Evolutionary conservation across 2,329 filamentous ascomycete species (phyloP).

Genomic region (Sphaerostilbella broomeana): DNA sequence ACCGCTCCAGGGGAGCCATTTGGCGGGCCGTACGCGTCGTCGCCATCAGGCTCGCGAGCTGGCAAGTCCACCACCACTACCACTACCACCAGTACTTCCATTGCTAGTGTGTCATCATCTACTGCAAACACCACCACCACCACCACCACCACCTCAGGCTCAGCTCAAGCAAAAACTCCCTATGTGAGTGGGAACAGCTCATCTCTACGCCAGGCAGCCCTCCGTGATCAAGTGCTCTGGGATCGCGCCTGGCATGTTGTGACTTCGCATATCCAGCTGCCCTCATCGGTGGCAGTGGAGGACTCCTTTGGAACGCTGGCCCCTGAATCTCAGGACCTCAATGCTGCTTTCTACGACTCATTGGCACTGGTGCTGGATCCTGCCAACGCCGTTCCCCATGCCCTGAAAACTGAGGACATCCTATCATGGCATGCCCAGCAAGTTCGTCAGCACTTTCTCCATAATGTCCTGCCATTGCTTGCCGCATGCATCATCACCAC

Average conservation of each 20-base stretch:
- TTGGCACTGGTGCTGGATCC: slow-evolving; percentile 49
- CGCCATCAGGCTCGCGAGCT: slow-evolving; percentile 15
- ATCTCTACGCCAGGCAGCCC: too few species aligned
- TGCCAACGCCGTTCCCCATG: slow-evolving; percentile 38
- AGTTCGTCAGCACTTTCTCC: slow-evolving; percentile 53
- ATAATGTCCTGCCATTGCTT: slow-evolving; percentile 52
- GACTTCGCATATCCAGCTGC: slow-evolving; percentile 50
- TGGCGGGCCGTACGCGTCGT: slow-evolving; percentile 32
- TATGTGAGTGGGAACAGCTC: too few species aligned
- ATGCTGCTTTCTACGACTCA: slow-evolving; percentile 44
- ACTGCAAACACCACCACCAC: too few species aligned
- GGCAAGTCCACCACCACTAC: slow-evolving; percentile 16
- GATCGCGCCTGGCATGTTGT: slow-evolving; percentile 58
- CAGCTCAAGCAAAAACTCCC: too few species aligned
- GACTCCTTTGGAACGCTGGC: slow-evolving; percentile 46
- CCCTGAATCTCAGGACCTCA: slow-evolving; percentile 37
- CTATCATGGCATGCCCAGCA: slow-evolving; percentile 56
- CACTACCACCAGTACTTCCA: neutral
- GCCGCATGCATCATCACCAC: slow-evolving; percentile 41
- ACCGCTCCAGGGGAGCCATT: slow-evolving; percentile 40
- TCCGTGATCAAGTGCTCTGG: slow-evolving; percentile 52
- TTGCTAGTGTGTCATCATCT: too few species aligned
- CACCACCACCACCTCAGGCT: too few species aligned
- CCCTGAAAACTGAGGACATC: slow-evolving; percentile 49
- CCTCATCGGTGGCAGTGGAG: slow-evolving; percentile 47